These are phyloP conservation scores for Pseudogymnoascus sp. DNA, from an alignment of 2,329 filamentous ascomycete genomes.

Conservation along the genomic window DNA sequence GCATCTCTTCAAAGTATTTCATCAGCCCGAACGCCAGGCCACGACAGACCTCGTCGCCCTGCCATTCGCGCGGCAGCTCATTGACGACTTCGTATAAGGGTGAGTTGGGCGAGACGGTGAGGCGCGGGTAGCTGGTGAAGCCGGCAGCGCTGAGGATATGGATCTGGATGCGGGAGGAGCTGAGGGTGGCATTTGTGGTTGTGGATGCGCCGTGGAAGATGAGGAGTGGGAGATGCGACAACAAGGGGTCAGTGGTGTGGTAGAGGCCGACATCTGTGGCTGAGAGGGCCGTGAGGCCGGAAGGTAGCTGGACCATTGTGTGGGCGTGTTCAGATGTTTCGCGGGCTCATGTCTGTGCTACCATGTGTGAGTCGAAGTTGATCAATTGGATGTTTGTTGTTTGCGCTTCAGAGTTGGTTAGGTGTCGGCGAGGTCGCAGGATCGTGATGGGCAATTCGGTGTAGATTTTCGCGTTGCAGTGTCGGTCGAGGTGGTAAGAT, in stretches of 20 bases:
- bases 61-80: slow-evolving; percentile 83
- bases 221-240: slow-evolving; percentile 72
- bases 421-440: neutral
- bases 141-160: slow-evolving; percentile 88
- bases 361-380: neutral
- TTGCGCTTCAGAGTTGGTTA: neutral
- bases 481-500: slow-evolving; percentile 7
- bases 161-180: slow-evolving; percentile 87
- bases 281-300: slow-evolving; percentile 66
- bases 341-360: neutral
- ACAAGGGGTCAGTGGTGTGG: slow-evolving; percentile 75
- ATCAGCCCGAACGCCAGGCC: slow-evolving; percentile 85
- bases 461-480: slow-evolving; percentile 10
- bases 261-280: slow-evolving; percentile 79
- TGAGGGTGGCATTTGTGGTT: slow-evolving; percentile 75
- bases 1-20: slow-evolving; percentile 89
- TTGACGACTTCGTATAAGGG: slow-evolving; percentile 85
- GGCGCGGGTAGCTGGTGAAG: slow-evolving; percentile 78
- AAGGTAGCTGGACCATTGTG: slow-evolving; percentile 75
- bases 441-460: neutral
- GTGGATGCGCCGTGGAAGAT: slow-evolving; percentile 90
- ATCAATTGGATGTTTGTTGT: neutral
- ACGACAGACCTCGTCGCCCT: slow-evolving; percentile 88
- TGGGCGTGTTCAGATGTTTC: neutral
- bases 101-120: slow-evolving; percentile 89